Percentiles rank a stretch among this genome's conserved stretches.
Evolutionary conservation across 225 moss, liverwort and hornwort genomes (phyloP).

Genomic region (Thuidium tamariscinum): DNA sequence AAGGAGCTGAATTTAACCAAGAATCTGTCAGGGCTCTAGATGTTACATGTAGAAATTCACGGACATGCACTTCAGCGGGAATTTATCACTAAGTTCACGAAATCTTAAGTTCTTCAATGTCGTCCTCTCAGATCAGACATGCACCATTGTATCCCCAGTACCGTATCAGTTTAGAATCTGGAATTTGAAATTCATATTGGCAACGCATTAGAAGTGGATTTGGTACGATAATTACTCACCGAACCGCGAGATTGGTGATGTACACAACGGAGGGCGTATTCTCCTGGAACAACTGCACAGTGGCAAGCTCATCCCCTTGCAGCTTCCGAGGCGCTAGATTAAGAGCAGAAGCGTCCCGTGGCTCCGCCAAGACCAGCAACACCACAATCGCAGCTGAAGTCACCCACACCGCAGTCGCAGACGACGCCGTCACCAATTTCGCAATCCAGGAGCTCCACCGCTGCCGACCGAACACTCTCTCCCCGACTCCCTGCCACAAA

Average conservation of each 20-base stretch:
- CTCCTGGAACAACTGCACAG: constrained; percentile 86
- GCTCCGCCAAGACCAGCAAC: constrained; percentile 40
- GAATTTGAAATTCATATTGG: background rate
- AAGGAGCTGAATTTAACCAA: background rate
- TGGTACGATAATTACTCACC: constrained; percentile 20
- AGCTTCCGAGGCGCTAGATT: constrained; percentile 66
- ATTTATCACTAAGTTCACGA: background rate
- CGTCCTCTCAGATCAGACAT: background rate
- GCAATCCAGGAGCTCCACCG: constrained; percentile 8
- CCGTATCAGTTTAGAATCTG: background rate
- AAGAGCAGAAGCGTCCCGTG: constrained; percentile 48
- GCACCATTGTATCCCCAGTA: background rate
- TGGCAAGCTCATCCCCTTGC: constrained; percentile 94
- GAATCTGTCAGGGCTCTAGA: background rate
- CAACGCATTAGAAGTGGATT: background rate
- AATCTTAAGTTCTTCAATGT: background rate
- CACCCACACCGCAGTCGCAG: constrained; percentile 40
- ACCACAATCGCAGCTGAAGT: constrained; percentile 61
- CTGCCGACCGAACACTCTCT: background rate
- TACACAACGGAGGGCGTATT: constrained; percentile 98
- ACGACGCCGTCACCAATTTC: constrained; percentile 25
- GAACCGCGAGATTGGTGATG: constrained; percentile 96
- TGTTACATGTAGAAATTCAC: background rate
- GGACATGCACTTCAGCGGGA: background rate
- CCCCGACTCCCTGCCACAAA: background rate